Conservation (phyloP, 768 basidiomycete species). For the Amanita thiersii region DNA sequence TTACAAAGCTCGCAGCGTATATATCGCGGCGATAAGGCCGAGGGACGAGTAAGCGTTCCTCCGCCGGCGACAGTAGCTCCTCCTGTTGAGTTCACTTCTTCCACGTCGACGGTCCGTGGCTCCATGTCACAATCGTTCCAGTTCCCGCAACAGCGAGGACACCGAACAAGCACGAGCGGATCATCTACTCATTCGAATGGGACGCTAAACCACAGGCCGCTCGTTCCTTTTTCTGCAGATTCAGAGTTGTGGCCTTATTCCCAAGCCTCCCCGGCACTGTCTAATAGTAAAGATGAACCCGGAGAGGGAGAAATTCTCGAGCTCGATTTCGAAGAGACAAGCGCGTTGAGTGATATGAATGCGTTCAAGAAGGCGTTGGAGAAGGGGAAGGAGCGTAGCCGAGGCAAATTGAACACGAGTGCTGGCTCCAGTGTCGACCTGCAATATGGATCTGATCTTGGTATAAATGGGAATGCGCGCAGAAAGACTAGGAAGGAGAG, state of each 20-base stretch:
- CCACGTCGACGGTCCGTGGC: slow-evolving; percentile 7
- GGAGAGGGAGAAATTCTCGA: slow-evolving; percentile 63
- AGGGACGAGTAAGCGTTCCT: slow-evolving; percentile 3
- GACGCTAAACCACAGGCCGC: slow-evolving; percentile 25
- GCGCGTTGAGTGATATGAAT: slow-evolving; percentile 60
- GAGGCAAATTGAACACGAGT: not conserved
- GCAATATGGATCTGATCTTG: slow-evolving; percentile 17
- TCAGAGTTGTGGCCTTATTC: slow-evolving; percentile 71
- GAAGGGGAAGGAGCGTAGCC: slow-evolving; percentile 4
- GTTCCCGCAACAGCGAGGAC: not conserved
- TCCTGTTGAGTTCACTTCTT: slow-evolving; percentile 2
- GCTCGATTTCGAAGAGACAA: slow-evolving; percentile 68
- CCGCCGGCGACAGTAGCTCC: slow-evolving; percentile 3
- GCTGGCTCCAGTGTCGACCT: slow-evolving; percentile 9
- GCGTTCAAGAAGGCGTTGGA: slow-evolving; percentile 37
- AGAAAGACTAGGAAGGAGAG: slow-evolving; percentile 17
- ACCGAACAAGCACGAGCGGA: not conserved
- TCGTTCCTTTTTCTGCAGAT: slow-evolving; percentile 56
- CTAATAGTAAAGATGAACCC: slow-evolving; percentile 20
- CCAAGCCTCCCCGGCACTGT: slow-evolving; percentile 30
- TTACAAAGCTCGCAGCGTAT: slow-evolving; percentile 3
- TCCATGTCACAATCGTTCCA: not conserved
- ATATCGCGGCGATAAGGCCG: slow-evolving; percentile 1
- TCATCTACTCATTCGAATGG: slow-evolving; percentile 7
- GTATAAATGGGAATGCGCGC: slow-evolving; percentile 12